These are phyloP conservation scores for Penicillium sp. DNA, from an alignment of 2,329 filamentous ascomycete species.

Conservation along the genomic window DNA sequence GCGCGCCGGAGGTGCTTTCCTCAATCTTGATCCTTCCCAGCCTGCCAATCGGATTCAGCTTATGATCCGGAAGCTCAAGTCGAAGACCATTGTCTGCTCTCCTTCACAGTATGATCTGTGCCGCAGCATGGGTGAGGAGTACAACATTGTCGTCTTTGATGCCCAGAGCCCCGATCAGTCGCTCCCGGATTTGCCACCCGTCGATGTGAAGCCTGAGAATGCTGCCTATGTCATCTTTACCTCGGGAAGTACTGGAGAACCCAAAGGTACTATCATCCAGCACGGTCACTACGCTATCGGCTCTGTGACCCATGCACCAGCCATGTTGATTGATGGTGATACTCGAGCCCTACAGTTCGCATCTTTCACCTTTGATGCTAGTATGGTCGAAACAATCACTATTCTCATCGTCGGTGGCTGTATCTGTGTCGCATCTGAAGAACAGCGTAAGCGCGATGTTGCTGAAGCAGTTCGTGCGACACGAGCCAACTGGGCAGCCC, in stretches of 20 bases:
- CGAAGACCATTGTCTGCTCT: constrained; percentile 12
- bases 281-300: constrained; percentile 6
- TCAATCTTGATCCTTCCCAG: constrained; percentile 14
- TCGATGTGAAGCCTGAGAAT: constrained; percentile 3
- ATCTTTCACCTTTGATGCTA: neutral
- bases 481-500: neutral
- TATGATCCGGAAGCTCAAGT: constrained; percentile 8
- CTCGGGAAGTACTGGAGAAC: constrained; percentile 15
- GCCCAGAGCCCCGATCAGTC: neutral
- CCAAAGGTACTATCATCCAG: constrained; percentile 15
- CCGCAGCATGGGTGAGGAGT: neutral
- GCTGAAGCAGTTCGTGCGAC: neutral
- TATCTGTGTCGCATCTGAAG: neutral
- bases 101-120: constrained; percentile 8
- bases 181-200: neutral
- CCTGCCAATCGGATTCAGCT: constrained; percentile 11
- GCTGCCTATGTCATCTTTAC: constrained; percentile 17
- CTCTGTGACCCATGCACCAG: constrained; percentile 12
- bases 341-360: neutral
- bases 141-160: constrained; percentile 7
- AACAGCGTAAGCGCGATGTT: neutral
- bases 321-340: neutral
- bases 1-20: constrained; percentile 13
- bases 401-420: neutral
- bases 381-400: neutral